Evolutionary conservation across 192 early-diverging fungal species (phyloP).

Genomic region (Anaeromyces robustus): DNA sequence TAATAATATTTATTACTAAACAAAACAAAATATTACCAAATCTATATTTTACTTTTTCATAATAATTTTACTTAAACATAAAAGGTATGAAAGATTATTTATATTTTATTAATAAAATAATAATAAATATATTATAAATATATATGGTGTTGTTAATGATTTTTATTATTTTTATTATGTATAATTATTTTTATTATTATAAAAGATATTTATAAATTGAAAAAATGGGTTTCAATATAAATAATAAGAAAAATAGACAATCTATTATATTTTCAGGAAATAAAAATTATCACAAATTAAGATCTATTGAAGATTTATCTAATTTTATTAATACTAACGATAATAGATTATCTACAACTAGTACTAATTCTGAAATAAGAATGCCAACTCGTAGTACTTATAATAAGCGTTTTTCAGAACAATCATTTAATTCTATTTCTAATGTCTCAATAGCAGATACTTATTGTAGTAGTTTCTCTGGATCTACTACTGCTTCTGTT

Average conservation of each 20-base stretch:
- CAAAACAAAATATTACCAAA: too few species aligned
- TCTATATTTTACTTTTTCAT: too few species aligned
- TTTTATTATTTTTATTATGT: too few species aligned
- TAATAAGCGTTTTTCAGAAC: not conserved
- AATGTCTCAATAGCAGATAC: not conserved
- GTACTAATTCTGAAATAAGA: too few species aligned
- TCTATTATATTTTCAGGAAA: not conserved
- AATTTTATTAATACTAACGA: not conserved
- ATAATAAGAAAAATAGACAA: not conserved
- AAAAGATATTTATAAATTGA: not conserved
- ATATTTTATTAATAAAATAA: too few species aligned
- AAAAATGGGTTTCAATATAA: not conserved
- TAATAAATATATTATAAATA: too few species aligned
- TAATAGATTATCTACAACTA: not conserved
- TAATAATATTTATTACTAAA: too few species aligned
- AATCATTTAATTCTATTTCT: not conserved
- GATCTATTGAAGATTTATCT: not conserved
- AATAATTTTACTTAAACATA: too few species aligned
- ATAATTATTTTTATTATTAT: too few species aligned
- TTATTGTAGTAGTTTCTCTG: not conserved
- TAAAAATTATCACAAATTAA: not conserved
- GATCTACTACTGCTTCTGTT: not conserved
- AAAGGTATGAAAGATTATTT: too few species aligned
- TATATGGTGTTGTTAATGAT: too few species aligned
- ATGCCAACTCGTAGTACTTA: not conserved